A percentile compares a stretch with the other conserved stretches of the same genome.
These are phyloP conservation scores for Hanseniaspora osmophila DNA, from an alignment of 805 yeast genomes.

Conservation along the genomic window DNA sequence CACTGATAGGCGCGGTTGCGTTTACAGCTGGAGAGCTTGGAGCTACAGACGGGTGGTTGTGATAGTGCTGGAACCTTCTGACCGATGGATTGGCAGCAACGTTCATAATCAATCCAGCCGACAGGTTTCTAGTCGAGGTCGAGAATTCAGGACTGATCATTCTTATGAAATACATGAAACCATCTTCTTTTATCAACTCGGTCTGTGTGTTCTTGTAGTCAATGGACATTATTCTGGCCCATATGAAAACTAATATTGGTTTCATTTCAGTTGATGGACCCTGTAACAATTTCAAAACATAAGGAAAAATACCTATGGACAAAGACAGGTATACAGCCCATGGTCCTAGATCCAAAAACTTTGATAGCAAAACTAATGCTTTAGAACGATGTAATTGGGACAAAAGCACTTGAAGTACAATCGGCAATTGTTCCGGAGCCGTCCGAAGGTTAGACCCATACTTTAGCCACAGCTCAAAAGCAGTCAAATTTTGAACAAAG, in stretches of 20 bases:
- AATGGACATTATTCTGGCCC: slow-evolving; percentile 96
- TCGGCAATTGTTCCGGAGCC: slow-evolving; percentile 92
- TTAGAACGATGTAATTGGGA: slow-evolving; percentile 90
- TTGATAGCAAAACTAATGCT: slow-evolving; percentile 70
- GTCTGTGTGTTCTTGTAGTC: slow-evolving; percentile 83
- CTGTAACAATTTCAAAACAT: slow-evolving; percentile 76
- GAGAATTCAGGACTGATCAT: slow-evolving; percentile 42
- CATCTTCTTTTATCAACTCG: slow-evolving; percentile 82
- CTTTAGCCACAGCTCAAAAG: slow-evolving; percentile 91
- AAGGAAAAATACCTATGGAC: slow-evolving; percentile 92
- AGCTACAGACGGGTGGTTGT: slow-evolving; percentile 8
- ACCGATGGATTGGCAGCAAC: slow-evolving; percentile 10
- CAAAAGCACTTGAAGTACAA: slow-evolving; percentile 78
- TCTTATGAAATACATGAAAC: slow-evolving; percentile 73
- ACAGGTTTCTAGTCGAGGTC: slow-evolving; percentile 7
- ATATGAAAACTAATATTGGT: slow-evolving; percentile 86
- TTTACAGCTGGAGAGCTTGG: slow-evolving; percentile 2
- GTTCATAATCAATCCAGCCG: slow-evolving; percentile 13
- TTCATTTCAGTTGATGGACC: slow-evolving; percentile 91
- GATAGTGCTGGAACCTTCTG: slow-evolving; percentile 11
- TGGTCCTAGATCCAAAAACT: slow-evolving; percentile 87
- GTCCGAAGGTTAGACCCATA: slow-evolving; percentile 72
- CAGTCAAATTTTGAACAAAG: slow-evolving; percentile 90
- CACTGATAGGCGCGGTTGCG: slow-evolving; percentile 27
- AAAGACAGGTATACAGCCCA: slow-evolving; percentile 92